These are phyloP conservation scores for Globisporangium camurandrum DNA, from an alignment of 352 stramenopile genomes.

Conservation along the genomic window DNA sequence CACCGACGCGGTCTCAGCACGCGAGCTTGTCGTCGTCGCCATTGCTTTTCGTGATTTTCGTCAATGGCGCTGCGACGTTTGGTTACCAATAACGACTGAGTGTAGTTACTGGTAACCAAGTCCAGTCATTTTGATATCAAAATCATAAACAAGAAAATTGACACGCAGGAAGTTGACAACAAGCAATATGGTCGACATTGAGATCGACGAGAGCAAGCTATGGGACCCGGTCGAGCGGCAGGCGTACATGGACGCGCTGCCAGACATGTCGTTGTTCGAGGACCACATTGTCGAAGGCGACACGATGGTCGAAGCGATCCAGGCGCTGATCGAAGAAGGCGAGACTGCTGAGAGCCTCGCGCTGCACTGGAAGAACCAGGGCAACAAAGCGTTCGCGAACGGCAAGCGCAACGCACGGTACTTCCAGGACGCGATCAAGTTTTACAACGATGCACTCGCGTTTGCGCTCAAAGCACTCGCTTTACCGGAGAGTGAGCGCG, in stretches of 20 bases:
- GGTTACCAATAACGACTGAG: background rate
- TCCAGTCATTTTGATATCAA: too few species aligned
- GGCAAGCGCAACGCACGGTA: conserved; percentile 67
- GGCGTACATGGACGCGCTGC: conserved; percentile 78
- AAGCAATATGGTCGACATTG: conserved; percentile 78
- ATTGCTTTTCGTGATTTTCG: too few species aligned
- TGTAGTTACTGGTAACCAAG: too few species aligned
- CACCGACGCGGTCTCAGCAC: too few species aligned
- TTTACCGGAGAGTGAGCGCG: conserved; percentile 47
- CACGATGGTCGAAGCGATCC: conserved; percentile 81
- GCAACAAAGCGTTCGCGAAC: conserved; percentile 80
- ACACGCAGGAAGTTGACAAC: background rate
- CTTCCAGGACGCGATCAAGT: conserved; percentile 69
- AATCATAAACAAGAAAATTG: background rate
- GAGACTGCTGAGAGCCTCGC: conserved; percentile 82
- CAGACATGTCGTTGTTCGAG: conserved; percentile 85
- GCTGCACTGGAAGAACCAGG: conserved; percentile 85
- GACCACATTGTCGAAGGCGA: conserved; percentile 83
- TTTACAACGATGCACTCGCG: conserved; percentile 69
- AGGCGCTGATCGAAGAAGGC: conserved; percentile 81
- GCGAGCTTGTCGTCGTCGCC: too few species aligned
- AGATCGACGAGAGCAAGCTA: conserved; percentile 83
- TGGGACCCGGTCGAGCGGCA: conserved; percentile 74
- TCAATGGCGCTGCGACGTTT: too few species aligned
- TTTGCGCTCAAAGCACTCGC: conserved; percentile 75